Evolutionary conservation across 257 asterid genomes (phyloP).

Genomic region (Nicotiana obtusifolia): DNA sequence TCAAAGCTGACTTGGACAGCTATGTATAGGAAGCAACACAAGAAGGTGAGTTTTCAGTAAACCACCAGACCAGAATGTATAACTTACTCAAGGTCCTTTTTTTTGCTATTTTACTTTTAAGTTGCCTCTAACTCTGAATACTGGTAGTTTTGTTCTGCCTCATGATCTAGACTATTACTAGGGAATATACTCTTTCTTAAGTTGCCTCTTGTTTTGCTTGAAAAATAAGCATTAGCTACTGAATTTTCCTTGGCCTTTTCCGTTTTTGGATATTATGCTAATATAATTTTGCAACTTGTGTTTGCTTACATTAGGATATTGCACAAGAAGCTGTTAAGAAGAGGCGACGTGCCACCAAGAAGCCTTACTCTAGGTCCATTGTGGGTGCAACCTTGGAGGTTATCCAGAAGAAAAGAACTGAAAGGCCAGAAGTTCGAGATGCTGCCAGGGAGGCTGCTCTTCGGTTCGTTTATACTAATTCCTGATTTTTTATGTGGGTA

Average conservation of each 20-base stretch:
- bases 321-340: constrained; percentile 86
- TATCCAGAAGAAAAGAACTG: constrained; percentile 76
- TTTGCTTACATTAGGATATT: constrained; percentile 33
- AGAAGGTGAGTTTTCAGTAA: constrained; percentile 45
- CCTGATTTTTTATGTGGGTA: not conserved
- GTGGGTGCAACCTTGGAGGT: constrained; percentile 94
- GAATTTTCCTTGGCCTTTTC: not conserved
- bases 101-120: not conserved
- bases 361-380: constrained; percentile 85
- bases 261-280: not conserved
- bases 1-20: constrained; percentile 90
- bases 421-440: constrained; percentile 88
- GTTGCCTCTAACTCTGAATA: not conserved
- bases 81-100: not conserved
- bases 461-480: constrained; percentile 31
- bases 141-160: no score
- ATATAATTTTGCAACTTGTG: not conserved
- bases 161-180: not conserved
- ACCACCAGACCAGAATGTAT: not conserved
- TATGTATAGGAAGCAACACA: constrained; percentile 76
- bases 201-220: not conserved
- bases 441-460: constrained; percentile 96
- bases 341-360: constrained; percentile 82
- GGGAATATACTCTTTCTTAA: not conserved
- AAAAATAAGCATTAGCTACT: not conserved